Base-by-base conservation (phyloP, 306 rosid species). In the Cicer cuneatum region DNA sequence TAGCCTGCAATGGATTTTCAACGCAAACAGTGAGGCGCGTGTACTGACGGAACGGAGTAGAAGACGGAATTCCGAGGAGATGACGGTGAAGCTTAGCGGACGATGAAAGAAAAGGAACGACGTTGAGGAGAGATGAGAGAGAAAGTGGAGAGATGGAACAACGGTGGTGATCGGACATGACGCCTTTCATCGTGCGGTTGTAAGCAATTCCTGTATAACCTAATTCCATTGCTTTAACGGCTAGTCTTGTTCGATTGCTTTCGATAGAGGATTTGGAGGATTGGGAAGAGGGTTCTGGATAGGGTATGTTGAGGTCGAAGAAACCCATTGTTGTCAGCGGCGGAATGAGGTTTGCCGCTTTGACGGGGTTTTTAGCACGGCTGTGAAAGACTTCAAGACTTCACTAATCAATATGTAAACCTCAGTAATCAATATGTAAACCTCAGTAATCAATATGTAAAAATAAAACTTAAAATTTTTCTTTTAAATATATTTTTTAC, bases 161-260 rank as follows among this genome's bases (percentile, higher is more conserved):
- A 58, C 93, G 93, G 79, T 94, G 92, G 19, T 65, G 78, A 65
- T 94, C 97, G 43, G 98, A 90, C 95, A 94, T 94, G 4, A 90
- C 86, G 67, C 97, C 97, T 62, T 84, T 88, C 78, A 92, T 90
- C 18, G 86, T 85, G 61, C 92, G 93, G 87, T 88, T 86, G 77
- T 91, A 91, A 49, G 98, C 97, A 63, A 94, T 80, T 39, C 98
- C 97, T 0, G 92, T 80, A 85, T 90, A 92, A 71, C 98, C 98
- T 7, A 94, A 80, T 81, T 91, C 96, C 89, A 94, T 84, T 66
- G 91, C 93, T 75, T 86, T 86, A 4, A 89, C 87, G 2, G 73
- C 97, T 5, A 82, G 74, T 77, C 81, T 88, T 2, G 83, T 87
- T 38, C 96, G 91, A 8, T 75, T 85, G 6, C 69, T 48, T 72